Evolutionary conservation across 2,329 filamentous ascomycete species (phyloP).

Genomic region (Calonectria honghensis): DNA sequence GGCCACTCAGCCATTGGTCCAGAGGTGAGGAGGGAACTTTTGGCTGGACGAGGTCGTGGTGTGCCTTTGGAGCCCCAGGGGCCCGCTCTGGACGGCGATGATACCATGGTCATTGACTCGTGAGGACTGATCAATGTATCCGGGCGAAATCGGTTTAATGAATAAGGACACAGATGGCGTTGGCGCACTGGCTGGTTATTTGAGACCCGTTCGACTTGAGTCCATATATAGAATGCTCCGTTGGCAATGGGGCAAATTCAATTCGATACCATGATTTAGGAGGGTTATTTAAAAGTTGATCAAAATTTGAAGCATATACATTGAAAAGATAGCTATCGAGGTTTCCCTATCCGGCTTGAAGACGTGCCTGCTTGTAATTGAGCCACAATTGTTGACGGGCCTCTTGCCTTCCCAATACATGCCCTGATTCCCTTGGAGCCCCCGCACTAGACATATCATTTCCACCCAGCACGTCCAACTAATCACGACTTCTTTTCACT

Average conservation of each 20-base stretch:
- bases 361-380: neutral
- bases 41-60: slow-evolving; percentile 91
- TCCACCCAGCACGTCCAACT: too few species aligned
- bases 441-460: too few species aligned
- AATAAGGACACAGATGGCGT: slow-evolving; percentile 52
- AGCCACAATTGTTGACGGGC: neutral
- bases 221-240: slow-evolving; percentile 48
- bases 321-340: neutral
- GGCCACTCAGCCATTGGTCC: slow-evolving; percentile 93
- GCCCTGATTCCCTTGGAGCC: neutral
- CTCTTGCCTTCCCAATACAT: neutral
- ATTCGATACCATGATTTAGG: slow-evolving; percentile 52
- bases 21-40: slow-evolving; percentile 90
- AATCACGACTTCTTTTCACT: too few species aligned
- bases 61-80: slow-evolving; percentile 76
- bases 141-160: slow-evolving; percentile 48
- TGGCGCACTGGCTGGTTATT: slow-evolving; percentile 49
- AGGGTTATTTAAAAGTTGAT: slow-evolving; percentile 30
- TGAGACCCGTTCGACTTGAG: slow-evolving; percentile 50
- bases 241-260: slow-evolving; percentile 44
- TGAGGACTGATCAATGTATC: slow-evolving; percentile 41
- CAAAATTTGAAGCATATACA: neutral
- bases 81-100: slow-evolving; percentile 82
- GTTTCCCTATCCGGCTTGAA: neutral
- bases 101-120: slow-evolving; percentile 88